Evolutionary conservation across 176 grass and related monocot genomes (phyloP).

Genomic region (Triticum timopheevii): DNA sequence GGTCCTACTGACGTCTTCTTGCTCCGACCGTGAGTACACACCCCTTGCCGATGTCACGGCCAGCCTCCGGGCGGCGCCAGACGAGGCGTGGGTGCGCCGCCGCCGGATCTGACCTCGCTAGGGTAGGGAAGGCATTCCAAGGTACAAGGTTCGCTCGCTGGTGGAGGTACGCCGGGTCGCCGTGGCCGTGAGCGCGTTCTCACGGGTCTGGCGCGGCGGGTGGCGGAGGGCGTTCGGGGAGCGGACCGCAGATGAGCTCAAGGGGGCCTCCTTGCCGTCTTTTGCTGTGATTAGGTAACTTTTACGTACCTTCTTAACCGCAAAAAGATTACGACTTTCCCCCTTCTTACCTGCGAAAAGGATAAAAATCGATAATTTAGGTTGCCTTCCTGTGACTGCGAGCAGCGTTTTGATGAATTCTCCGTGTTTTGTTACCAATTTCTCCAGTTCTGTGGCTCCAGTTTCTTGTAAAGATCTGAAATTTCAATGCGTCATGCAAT

Average conservation of each 20-base stretch:
- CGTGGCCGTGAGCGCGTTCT: background rate
- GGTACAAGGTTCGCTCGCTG: background rate
- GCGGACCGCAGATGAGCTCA: background rate
- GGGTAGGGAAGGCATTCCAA: background rate
- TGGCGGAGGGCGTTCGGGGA: background rate
- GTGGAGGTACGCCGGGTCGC: background rate
- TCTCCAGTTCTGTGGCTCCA: background rate
- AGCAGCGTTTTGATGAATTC: background rate
- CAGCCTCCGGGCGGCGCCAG: background rate
- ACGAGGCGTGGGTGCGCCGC: background rate
- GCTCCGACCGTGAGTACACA: background rate
- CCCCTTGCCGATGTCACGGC: background rate
- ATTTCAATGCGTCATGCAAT: background rate
- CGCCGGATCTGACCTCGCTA: slow-evolving; percentile 12
- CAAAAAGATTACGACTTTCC: background rate
- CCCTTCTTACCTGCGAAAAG: background rate
- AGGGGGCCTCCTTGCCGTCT: background rate
- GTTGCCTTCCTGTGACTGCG: background rate
- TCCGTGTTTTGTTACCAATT: background rate
- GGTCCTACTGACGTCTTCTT: background rate
- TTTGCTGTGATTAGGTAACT: background rate
- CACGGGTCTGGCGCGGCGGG: background rate
- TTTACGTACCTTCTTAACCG: background rate
- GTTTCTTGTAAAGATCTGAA: background rate
- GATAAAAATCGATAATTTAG: background rate